Base-by-base conservation (phyloP, 306 rosid species). In the Lathyrus tuberosus region DNA sequence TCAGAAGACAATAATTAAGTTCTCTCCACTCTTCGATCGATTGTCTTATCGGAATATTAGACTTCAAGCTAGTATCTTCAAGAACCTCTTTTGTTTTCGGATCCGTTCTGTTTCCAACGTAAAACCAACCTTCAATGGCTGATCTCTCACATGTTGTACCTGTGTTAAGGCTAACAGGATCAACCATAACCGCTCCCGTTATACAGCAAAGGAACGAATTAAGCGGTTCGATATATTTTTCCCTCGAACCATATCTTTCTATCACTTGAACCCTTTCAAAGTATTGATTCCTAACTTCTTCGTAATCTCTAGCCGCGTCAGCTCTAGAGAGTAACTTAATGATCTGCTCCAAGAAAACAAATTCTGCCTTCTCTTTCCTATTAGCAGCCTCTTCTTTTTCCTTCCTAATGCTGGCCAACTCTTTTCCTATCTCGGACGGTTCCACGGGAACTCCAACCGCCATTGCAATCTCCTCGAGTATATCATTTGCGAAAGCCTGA, bases 21-120 rank as follows among this genome's bases (percentile, higher is more conserved):
- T 91, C 96, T 78, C 86, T 82, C 97, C 97, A 91, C 80, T 91
- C 97, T 72, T 88, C 86, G 24, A 91, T 91, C 22, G 97, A 88
- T 51, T 81, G 89, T 72, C 92, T 88, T 58, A 91, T 73, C 1
- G 87, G 85, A 80, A 81, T 79, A 54, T 91, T 91, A 60, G 91
- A 71, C 79, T 92, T 64, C 69, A 86, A 77, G 14, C 81, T 66
- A 38, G 73, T 78, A 70, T 91, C 88, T 80, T 85, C 84, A 9
- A 91, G 96, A 64, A 76, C 62, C 77, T 83, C 87, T 30, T 72
- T 56, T 15, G 96, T 88, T 73, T 86, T 82, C 0, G 97, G 96
- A 62, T 91, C 96, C 10, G 73, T 86, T 58, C 54, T 78, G 8
- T 74, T 11, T 5, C 91, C 92, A 56, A 68, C 49, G 10, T 76